Base-by-base conservation (phyloP, 2,329 filamentous ascomycete genomes). In the Diaporthe citri region DNA sequence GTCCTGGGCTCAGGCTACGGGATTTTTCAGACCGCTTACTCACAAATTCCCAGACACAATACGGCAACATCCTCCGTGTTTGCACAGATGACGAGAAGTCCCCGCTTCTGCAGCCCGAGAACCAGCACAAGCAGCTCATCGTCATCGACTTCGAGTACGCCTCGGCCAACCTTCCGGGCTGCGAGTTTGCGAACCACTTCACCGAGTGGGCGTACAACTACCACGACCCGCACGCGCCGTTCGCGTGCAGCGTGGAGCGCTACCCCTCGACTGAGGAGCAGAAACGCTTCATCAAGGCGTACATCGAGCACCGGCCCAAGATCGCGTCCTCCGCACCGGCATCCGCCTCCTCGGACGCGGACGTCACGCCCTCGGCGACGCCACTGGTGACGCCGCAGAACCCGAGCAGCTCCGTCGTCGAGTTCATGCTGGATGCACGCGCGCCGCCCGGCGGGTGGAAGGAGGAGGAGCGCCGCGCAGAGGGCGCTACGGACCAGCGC, bases 131-230 rank as follows among this genome's bases (percentile, higher is more conserved):
- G 84, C 96, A 97, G 84, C 90, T 99, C 20, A 90, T 98, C 22
- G 97, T 99, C 77, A 99, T 99, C 80, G 97, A 99, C 83, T 99
- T 99, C 80, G 97, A 99, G 81, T 99, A 99, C 82, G 94, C 97
- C 1, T 96, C 93, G 3, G 95, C 96, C 74, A 99, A 98, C 82
- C 88, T 93, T 0, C 92, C 92, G 0, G 97, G 95, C 1, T 88
- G 95, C 22, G 97, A 99, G 83, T 98, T 99, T 82, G 97, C 95
- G 74, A 99, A 99, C 83, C 97, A 99, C 84, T 99, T 99, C 84
- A 94, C 95, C 1, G 97, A 99, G 85, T 99, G 97, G 97, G 94
- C 95, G 79, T 98, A 98, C 88, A 96, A 99, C 84, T 99, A 99
- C 84, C 96, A 98, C 82, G 92, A 97, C 81, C 84, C 90, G 4